Evolutionary conservation across 176 grass and related monocot genomes (phyloP), one percentile per base, ranked within the genome.

Genomic region (Phragmites australis): DNA sequence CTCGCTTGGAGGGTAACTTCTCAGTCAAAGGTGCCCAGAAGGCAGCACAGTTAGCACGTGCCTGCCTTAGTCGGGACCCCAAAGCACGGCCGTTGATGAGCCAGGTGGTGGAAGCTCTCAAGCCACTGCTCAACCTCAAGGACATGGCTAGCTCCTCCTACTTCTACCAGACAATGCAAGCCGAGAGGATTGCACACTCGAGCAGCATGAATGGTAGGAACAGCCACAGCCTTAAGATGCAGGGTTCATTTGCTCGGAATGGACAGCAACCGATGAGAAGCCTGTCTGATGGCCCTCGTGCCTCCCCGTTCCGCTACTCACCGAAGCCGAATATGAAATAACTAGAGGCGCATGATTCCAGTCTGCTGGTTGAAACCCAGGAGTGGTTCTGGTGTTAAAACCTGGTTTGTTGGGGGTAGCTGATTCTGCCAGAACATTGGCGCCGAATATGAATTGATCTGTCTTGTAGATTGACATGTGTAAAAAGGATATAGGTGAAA

Each of bases 81-180:
- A 94, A 94, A 31, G 72, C 84, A 9, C 86, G 92, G 27, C 92
- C 92, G 0, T 68, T 91, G 58, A 94, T 94, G 92, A 94, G 92
- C 73, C 86, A 94, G 75, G 92, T 94, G 58, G 92, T 94, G 0
- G 87, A 94, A 69, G 87, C 31, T 39, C 92, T 94, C 43, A 89
- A 87, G 66, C 92, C 92, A 0, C 84, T 94, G 52, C 75, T 87
- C 48, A 91, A 85, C 87, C 92, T 94, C 59, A 94, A 91, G 79
- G 92, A 94, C 84, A 85, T 94, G 89, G 89, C 92, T 0, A 94
- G 77, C 62, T 89, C 92, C 53, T 87, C 92, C 12, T 94, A 91
- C 65, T 87, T 84, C 81, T 94, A 79, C 81, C 92, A 91, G 81
- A 85, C 92, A 39, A 94, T 85, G 86, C 92, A 91, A 65, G 84